phyloP scores from a whole-genome alignment of 2,329 filamentous ascomycete species.

The Talaromyces sp. region DNA sequence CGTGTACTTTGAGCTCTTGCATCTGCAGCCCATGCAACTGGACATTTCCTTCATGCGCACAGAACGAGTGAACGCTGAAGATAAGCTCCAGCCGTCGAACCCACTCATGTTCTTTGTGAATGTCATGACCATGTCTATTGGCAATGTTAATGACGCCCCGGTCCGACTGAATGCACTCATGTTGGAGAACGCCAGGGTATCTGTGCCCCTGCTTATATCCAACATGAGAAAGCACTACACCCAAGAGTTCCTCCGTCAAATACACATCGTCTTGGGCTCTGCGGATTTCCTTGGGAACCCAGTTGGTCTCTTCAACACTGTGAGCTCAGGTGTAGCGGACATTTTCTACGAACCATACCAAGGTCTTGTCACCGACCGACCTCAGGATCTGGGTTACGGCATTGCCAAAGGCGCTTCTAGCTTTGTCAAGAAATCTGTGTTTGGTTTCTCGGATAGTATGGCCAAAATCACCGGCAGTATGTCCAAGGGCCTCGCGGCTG shows the following conservation, averaged over 20 bases:
- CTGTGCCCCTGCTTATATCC: conserved; percentile 74
- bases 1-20: conserved; percentile 95
- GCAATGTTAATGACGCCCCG: conserved; percentile 97
- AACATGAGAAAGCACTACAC: conserved; percentile 94
- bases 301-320: conserved; percentile 95
- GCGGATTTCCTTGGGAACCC: conserved; percentile 97
- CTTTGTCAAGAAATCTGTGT: conserved; percentile 98
- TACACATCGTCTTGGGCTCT: conserved; percentile 95
- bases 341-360: conserved; percentile 99
- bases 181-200: conserved; percentile 91
- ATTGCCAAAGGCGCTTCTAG: conserved; percentile 96
- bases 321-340: conserved; percentile 93
- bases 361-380: conserved; percentile 89
- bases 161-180: conserved; percentile 90
- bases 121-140: conserved; percentile 98
- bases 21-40: conserved; percentile 96
- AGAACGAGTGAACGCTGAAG: conserved; percentile 92
- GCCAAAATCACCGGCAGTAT: conserved; percentile 97
- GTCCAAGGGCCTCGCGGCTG: conserved; percentile 91
- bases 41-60: conserved; percentile 96
- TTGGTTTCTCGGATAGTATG: conserved; percentile 94
- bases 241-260: conserved; percentile 90
- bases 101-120: conserved; percentile 99
- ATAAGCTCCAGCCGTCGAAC: conserved; percentile 84
- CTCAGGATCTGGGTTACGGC: conserved; percentile 89